A percentile compares a stretch with the other conserved stretches of the same genome.
Evolutionary conservation across 306 rosid genomes (phyloP).

Genomic region (Begonia peltatifolia): DNA sequence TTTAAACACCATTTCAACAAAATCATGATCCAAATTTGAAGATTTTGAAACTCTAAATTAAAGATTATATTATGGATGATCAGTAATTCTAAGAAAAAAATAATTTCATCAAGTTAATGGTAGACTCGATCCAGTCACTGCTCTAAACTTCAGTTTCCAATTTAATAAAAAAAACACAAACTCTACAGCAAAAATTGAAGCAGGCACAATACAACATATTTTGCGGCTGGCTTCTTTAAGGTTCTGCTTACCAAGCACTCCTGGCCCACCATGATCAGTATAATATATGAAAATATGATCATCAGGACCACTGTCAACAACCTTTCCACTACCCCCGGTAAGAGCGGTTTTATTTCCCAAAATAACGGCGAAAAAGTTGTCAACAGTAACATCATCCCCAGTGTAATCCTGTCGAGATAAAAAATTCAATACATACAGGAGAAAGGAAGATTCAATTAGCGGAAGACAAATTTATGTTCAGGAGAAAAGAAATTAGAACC

Average conservation of each 20-base stretch:
- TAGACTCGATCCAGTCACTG: too few relatives aligned
- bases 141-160: too few relatives aligned
- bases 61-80: too few relatives aligned
- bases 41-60: too few relatives aligned
- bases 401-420: constrained; percentile 62
- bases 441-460: neutral
- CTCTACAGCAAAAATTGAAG: too few relatives aligned
- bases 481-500: constrained; percentile 21
- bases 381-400: constrained; percentile 53
- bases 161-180: too few relatives aligned
- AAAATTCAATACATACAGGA: constrained; percentile 5
- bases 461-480: neutral
- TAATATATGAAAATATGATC: constrained; percentile 85
- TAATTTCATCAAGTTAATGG: too few relatives aligned
- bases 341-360: constrained; percentile 80
- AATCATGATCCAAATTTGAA: neutral
- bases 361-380: constrained; percentile 60
- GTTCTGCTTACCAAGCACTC: constrained; percentile 69
- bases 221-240: neutral
- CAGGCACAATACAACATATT: neutral
- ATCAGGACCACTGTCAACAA: constrained; percentile 82
- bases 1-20: neutral
- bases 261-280: constrained; percentile 95
- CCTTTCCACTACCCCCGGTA: constrained; percentile 87
- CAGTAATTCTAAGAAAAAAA: too few relatives aligned